Percentiles rank a stretch among this genome's conserved stretches.
Evolutionary conservation across 2,329 filamentous ascomycete species (phyloP).

Genomic region (Myriosclerotinia scirpicola): DNA sequence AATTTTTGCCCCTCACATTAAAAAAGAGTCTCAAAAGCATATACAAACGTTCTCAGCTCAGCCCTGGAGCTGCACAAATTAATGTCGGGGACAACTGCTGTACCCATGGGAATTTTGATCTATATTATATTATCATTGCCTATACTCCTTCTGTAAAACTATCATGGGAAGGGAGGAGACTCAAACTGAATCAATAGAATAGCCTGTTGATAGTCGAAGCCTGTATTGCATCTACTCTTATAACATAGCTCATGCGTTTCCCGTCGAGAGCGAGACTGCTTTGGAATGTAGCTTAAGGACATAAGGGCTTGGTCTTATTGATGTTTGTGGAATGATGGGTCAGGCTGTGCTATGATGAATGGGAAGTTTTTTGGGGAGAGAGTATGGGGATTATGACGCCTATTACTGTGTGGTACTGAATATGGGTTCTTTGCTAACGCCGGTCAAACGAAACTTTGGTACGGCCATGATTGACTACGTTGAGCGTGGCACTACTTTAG

Average conservation of each 20-base stretch:
- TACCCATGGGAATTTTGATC: not conserved
- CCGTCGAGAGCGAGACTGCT: not conserved
- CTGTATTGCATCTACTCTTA: not conserved
- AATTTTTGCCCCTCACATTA: not conserved
- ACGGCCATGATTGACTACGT: no score
- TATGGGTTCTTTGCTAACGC: no score
- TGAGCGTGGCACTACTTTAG: no score
- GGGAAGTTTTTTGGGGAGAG: no score
- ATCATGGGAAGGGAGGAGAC: no score
- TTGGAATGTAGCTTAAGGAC: no score
- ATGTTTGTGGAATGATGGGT: no score
- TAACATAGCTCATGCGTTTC: not conserved
- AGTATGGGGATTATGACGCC: no score
- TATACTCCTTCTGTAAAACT: not conserved
- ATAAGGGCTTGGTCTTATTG: no score
- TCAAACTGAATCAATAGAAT: not conserved
- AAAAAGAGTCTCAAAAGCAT: not conserved
- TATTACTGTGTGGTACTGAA: no score
- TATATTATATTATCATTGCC: not conserved
- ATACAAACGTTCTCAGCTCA: not conserved
- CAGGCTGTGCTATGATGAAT: no score
- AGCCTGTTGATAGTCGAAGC: not conserved
- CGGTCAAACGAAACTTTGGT: no score
- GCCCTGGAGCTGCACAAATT: not conserved
- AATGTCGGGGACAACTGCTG: not conserved